Base-by-base conservation (phyloP, 257 asterid species). In the Oldenlandia corymbosa region DNA sequence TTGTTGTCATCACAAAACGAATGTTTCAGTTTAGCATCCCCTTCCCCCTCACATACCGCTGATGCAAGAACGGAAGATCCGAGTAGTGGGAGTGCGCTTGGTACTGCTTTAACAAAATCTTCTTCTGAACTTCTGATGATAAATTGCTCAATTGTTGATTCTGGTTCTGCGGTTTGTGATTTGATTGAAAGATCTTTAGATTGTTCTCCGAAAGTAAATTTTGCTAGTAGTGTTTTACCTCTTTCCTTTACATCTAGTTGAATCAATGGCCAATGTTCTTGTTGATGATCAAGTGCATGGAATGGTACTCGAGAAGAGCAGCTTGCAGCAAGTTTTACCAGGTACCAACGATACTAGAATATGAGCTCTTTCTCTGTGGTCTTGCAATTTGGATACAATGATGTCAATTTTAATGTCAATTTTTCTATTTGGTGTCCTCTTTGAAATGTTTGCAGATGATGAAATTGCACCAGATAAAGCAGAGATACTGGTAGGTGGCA, bases 131-230 rank as follows among this genome's bases (percentile, higher is more conserved):
- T 55, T 23, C 30, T 23, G 55, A 68, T 68, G 64, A 77, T 48
- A 71, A 75, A 57, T 43, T 39, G 68, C 20, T 57, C 46, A 80
- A 69, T n/a, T n/a, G n/a, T n/a, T n/a, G n/a, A n/a, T 75, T 72
- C 91, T 73, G 77, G 78, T 73, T 75, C 71, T 71, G 41, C 64
- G 51, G 59, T 73, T 63, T 86, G 91, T 89, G 78, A 76, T 68
- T 70, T 55, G 65, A 72, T 66, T 53, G 30, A 56, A 67, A 52
- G 58, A 27, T 30, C 64, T 51, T 75, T 67, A 32, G 21, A 73
- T 56, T 32, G 46, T 55, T 32, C 55, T 68, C 34, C 46, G 53
- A 65, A 46, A 62, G 59, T 34, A 36, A 66, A 65, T 71, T 60
- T 21, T 56, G 56, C 54, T 74, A 42, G 62, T 59, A 31, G 43